These are phyloP conservation scores for Apiotrichum akiyoshidainum DNA, from an alignment of 1,284 basidiomycete species.

Conservation along the genomic window DNA sequence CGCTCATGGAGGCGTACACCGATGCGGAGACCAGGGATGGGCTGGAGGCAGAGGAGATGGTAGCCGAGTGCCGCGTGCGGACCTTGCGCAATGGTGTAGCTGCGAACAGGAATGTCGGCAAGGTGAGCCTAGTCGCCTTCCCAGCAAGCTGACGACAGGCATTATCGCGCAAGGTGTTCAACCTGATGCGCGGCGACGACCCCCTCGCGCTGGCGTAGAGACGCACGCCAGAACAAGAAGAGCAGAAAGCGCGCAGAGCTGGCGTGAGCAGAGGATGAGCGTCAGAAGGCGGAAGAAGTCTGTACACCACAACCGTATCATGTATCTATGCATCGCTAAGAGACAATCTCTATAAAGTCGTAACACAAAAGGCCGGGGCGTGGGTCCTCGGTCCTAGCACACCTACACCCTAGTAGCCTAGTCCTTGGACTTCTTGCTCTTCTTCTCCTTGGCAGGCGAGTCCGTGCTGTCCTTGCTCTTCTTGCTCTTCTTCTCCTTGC, in stretches of 20 bases:
- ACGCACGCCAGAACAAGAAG: too few relatives aligned
- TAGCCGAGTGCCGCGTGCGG: conserved; percentile 39
- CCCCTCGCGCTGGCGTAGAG: conserved; percentile 29
- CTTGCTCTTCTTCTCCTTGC: conserved; percentile 3
- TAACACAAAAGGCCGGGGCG: background rate
- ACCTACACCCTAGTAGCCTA: conserved; percentile 1
- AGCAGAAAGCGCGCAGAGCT: too few relatives aligned
- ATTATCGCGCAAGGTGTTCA: conserved; percentile 36
- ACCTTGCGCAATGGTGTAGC: conserved; percentile 35
- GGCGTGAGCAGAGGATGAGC: too few relatives aligned
- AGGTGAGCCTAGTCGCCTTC: conserved; percentile 20
- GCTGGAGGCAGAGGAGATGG: conserved; percentile 27
- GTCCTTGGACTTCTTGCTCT: conserved; percentile 36
- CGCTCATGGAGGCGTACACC: conserved; percentile 46
- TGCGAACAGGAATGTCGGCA: conserved; percentile 34
- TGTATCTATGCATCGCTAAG: conserved; percentile 6
- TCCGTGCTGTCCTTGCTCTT: conserved; percentile 26
- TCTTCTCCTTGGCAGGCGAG: conserved; percentile 36
- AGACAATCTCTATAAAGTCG: background rate
- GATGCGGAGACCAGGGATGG: conserved; percentile 28
- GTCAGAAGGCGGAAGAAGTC: background rate
- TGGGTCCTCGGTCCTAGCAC: background rate
- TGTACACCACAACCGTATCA: background rate
- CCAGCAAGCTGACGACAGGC: conserved; percentile 23
- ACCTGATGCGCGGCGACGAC: conserved; percentile 37